Evolutionary conservation across 805 yeast species (phyloP), one percentile per base, ranked within the genome.

Genomic region (Saturnispora diversa): DNA sequence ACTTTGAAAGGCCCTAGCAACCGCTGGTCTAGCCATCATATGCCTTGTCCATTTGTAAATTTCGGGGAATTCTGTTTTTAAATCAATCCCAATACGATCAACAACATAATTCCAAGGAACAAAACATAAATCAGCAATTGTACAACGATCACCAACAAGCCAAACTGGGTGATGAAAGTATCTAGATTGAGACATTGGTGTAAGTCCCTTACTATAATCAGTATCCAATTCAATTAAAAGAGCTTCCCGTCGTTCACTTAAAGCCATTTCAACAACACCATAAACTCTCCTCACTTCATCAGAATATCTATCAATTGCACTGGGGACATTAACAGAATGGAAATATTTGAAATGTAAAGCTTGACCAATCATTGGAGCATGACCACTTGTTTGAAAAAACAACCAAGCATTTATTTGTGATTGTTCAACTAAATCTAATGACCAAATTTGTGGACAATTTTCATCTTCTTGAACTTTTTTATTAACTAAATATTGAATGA

Each of bases 291-390:
- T 70, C 19, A 88, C 96, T 63, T 88, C 97, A 52, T 84, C 94
- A 1, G 84, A 80, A 58, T 87, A 88, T 55, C 96, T 68, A 51
- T 85, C 95, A 16, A 88, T 84, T 0, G 97, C 96, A 44, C 86
- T 75, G 15, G 90, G 86, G 2, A 88, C 86, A 40, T 79, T 79
- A 45, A 80, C 80, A 6, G 88, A 74, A 58, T 88, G 96, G 69
- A 88, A 86, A 59, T 84, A 86, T 54, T 88, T 72, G 66, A 88
- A 90, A 65, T 90, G 97, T 51, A 90, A 70, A 7, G 97, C 96
- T 62, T 88, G 97, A 15, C 97, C 97, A 52, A 88, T 84, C 95
- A 88, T 88, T n/a, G 97, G 96, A 0, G 97, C 95, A 58, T 87
- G 97, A 6, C 97, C 97, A 4, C 94, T 82, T 3, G 96, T 86